phyloP scores from a whole-genome alignment of 164 flowering plant species.

The Paratinospora sagittata region DNA sequence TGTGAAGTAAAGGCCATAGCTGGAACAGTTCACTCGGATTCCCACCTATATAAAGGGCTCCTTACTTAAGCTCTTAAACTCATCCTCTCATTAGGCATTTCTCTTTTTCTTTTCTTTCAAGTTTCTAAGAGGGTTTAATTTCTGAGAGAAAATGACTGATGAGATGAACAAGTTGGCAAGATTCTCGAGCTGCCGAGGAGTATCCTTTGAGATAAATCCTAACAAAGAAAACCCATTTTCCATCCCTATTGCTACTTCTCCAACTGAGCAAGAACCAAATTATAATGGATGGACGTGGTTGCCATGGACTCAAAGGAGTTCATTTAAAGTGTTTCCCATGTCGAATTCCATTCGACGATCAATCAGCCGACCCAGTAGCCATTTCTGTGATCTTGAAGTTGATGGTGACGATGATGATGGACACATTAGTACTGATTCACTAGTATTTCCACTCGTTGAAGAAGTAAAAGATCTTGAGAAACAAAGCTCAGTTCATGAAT shows the following conservation, averaged over 20 bases:
- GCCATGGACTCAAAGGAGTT: conserved; percentile 15
- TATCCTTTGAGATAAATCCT: conserved; percentile 26
- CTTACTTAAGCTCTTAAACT: neutral
- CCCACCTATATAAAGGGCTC: neutral
- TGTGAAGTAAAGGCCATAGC: neutral
- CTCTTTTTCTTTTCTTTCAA: neutral
- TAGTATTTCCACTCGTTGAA: neutral
- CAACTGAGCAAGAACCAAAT: neutral
- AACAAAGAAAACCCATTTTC: conserved; percentile 19
- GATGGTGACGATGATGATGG: conserved; percentile 12
- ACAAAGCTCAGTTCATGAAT: conserved; percentile 10
- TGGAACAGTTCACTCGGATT: neutral
- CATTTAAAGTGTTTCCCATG: conserved; percentile 17
- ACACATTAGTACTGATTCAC: no score
- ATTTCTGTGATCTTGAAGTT: conserved; percentile 40
- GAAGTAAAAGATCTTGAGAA: conserved; percentile 14
- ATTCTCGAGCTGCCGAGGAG: conserved; percentile 29
- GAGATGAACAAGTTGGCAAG: conserved; percentile 9
- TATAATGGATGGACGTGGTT: conserved; percentile 11
- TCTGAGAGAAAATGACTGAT: no score
- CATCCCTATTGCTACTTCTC: neutral
- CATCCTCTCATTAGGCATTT: neutral
- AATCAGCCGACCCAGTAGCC: conserved; percentile 41
- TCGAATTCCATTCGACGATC: conserved; percentile 7
- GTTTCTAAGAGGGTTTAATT: neutral